phyloP scores from a whole-genome alignment of 306 rosid genomes.

The Delonix regia region DNA sequence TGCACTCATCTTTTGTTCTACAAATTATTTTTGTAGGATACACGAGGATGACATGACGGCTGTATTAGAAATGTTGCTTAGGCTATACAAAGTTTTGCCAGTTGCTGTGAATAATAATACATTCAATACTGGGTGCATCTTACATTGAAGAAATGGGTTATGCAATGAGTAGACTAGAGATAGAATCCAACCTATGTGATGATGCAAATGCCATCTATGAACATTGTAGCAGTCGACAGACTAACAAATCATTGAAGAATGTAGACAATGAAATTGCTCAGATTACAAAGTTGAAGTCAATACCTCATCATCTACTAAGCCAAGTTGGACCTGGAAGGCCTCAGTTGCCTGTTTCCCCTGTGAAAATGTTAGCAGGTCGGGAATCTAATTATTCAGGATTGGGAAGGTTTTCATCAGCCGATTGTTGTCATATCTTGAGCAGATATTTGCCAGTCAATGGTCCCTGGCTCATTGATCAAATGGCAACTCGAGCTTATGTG shows the following conservation, averaged over 20 bases:
- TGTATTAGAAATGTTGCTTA: slow-evolving; percentile 37
- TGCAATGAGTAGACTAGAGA: slow-evolving; percentile 75
- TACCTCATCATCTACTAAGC: slow-evolving; percentile 59
- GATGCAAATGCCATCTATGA: slow-evolving; percentile 40
- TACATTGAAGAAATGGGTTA: slow-evolving; percentile 72
- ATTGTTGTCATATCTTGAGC: slow-evolving; percentile 85
- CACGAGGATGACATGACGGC: slow-evolving; percentile 41
- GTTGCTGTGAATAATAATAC: slow-evolving; percentile 49
- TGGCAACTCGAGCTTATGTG: slow-evolving; percentile 80
- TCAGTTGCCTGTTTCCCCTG: slow-evolving; percentile 69
- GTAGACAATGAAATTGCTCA: slow-evolving; percentile 82
- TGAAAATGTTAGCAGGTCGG: slow-evolving; percentile 93
- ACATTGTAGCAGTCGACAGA: slow-evolving; percentile 44
- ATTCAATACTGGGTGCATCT: slow-evolving; percentile 43
- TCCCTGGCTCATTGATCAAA: slow-evolving; percentile 78
- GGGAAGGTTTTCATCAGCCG: slow-evolving; percentile 91
- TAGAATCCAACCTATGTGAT: slow-evolving; percentile 56
- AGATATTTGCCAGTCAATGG: slow-evolving; percentile 92
- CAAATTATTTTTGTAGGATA: slow-evolving; percentile 35
- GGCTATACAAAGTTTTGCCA: slow-evolving; percentile 31
- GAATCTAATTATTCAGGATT: slow-evolving; percentile 79
- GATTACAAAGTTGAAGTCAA: slow-evolving; percentile 71
- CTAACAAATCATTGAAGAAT: slow-evolving; percentile 38
- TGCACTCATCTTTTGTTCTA: slow-evolving; percentile 7
- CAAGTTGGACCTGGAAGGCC: slow-evolving; percentile 57